phyloP scores from a whole-genome alignment of 192 early-diverging fungal species.

The Bifiguratus adelaidae region DNA sequence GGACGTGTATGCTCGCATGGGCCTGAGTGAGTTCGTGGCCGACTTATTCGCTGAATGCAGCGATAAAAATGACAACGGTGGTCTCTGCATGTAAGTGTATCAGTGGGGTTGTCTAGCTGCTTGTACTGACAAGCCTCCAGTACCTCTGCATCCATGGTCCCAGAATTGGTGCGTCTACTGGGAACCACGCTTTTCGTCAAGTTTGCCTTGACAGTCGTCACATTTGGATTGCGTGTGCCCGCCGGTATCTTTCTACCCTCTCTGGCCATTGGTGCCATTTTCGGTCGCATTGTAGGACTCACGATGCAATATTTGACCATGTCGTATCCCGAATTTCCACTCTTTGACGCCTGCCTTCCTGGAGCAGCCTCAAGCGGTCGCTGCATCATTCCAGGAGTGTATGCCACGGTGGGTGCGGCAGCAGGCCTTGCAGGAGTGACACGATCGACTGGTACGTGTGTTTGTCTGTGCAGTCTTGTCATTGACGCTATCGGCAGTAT shows the following conservation, averaged over 20 bases:
- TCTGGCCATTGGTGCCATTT: conserved; percentile 87
- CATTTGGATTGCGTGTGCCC: conserved; percentile 68
- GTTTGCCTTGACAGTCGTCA: conserved; percentile 50
- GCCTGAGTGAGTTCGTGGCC: conserved; percentile 75
- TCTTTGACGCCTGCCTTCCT: conserved; percentile 71
- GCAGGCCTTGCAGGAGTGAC: conserved; percentile 82
- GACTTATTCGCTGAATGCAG: conserved; percentile 87
- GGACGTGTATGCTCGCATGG: conserved; percentile 76
- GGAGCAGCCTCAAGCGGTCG: conserved; percentile 37
- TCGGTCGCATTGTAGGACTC: conserved; percentile 86
- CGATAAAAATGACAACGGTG: conserved; percentile 31
- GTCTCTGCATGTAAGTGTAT: conserved; percentile 43
- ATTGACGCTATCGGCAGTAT: conserved; percentile 25
- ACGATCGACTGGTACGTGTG: conserved; percentile 52
- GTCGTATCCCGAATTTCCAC: conserved; percentile 43
- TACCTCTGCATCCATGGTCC: conserved; percentile 25
- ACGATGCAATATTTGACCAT: conserved; percentile 50
- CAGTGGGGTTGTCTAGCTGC: background rate
- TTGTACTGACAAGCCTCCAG: background rate
- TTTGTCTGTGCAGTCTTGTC: background rate
- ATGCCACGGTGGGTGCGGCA: conserved; percentile 90
- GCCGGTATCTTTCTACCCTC: conserved; percentile 92
- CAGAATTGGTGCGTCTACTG: conserved; percentile 37
- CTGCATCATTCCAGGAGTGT: conserved; percentile 92
- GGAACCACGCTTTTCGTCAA: conserved; percentile 50